Conservation (phyloP, 2,329 filamentous ascomycete species). For the Arachnomyces sp. region DNA sequence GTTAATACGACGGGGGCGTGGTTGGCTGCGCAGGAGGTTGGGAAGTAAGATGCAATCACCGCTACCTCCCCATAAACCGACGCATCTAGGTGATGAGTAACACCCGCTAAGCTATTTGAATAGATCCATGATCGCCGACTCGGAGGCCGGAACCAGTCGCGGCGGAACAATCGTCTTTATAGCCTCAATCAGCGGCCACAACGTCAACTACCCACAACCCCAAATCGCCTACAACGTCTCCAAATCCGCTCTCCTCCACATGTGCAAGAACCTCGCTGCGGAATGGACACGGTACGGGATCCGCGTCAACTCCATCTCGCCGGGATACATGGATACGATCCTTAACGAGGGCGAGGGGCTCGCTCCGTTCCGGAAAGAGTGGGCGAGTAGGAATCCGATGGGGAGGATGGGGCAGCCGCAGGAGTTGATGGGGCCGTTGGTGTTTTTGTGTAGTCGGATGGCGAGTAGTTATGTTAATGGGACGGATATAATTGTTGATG, state of each 20-base stretch:
- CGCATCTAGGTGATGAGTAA: too few relatives aligned
- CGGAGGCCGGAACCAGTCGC: constrained; percentile 17
- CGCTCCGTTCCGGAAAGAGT: constrained; percentile 44
- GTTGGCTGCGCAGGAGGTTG: constrained; percentile 58
- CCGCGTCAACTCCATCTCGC: constrained; percentile 60
- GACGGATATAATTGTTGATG: constrained; percentile 57
- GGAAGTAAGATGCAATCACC: constrained; percentile 25
- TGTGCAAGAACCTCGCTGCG: constrained; percentile 58
- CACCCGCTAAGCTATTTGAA: neutral
- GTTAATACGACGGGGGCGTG: constrained; percentile 66
- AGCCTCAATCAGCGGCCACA: constrained; percentile 59
- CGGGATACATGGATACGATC: constrained; percentile 71
- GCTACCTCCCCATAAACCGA: too few relatives aligned
- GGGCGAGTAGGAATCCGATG: constrained; percentile 53
- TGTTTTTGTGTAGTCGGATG: constrained; percentile 49
- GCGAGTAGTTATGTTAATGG: constrained; percentile 63
- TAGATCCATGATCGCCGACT: constrained; percentile 44
- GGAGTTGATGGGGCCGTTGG: constrained; percentile 55
- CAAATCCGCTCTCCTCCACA: constrained; percentile 57
- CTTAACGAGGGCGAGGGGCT: constrained; percentile 59
- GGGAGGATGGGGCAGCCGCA: constrained; percentile 57
- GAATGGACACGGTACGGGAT: constrained; percentile 68
- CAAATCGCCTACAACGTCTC: constrained; percentile 64
- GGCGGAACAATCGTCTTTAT: constrained; percentile 59
- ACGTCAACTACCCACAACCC: constrained; percentile 64